Base-by-base conservation (phyloP, 2,329 filamentous ascomycete species). In the Westerdykella aurantiaca region DNA sequence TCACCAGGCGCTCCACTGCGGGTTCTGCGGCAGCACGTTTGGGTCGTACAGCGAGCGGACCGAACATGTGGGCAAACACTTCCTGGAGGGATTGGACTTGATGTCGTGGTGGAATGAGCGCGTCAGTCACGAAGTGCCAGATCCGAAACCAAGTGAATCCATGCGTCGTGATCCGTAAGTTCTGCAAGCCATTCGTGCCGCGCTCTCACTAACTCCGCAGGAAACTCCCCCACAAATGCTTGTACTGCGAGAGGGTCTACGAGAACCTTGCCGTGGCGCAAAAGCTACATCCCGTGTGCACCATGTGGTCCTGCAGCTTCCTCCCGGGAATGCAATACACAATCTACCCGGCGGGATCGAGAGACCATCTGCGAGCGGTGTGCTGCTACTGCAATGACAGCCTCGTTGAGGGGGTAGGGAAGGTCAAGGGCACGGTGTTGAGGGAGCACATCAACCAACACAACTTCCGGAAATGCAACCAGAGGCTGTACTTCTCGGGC, bases 251-350 rank as follows among this genome's bases (percentile, higher is more conserved):
- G 21, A 52, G 55, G 12, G 45, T 38, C 6, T 60, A 55, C 34
- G 38, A 41, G 18, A 59, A 43, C 31, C 53, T 55, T 13, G 42
- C 40, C 1, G 34, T 34, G 9, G 57, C 56, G 13, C 52, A 54
- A 33, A 44, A 48, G 35, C 31, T 46, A 11, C 56, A 61, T 45
- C 52, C 55, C 5, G 33, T 50, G 4, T 58, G 57, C 39, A 53
- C 45, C 0, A 59, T 57, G 56, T 61, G 52, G 51, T 61, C 56
- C 11, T 61, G 56, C 25, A 58, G 53, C 38, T 60, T 59, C 41
- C 40, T 60, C 5, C 51, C 54, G 3, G 53, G 56, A 22, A 52
- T 60, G 47, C 56, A 57, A 31, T 56, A 58, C 37, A 53, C 57
- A 6, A 58, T 60, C 5, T 60, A 56, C 31, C 56, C 57, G 6